Evolutionary conservation across 169 alveolate genomes (phyloP).

Genomic region (Plasmodium adleri): DNA sequence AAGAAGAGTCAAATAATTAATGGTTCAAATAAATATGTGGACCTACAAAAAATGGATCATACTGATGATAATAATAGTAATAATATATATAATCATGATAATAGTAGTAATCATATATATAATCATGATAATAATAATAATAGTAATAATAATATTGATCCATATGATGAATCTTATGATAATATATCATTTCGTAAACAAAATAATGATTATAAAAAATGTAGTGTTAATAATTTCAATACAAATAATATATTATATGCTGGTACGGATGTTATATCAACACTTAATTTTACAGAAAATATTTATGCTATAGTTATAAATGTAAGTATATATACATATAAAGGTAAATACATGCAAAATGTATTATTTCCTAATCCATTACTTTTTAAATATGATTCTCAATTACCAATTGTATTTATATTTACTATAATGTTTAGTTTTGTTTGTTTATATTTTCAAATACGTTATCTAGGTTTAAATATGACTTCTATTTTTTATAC

Average conservation of each 20-base stretch:
- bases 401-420: constrained; percentile 84
- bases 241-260: constrained; percentile 81
- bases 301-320: constrained; percentile 92
- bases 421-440: constrained; percentile 81
- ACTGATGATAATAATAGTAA: too few relatives aligned
- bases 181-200: too few relatives aligned
- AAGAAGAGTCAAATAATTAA: background rate
- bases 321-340: constrained; percentile 93
- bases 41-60: too few relatives aligned
- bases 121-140: too few relatives aligned
- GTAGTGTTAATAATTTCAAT: background rate
- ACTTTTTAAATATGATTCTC: constrained; percentile 86
- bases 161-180: background rate
- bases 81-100: too few relatives aligned
- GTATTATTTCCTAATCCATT: constrained; percentile 93
- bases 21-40: too few relatives aligned
- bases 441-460: constrained; percentile 84
- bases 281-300: constrained; percentile 80
- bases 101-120: too few relatives aligned
- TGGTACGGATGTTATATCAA: constrained; percentile 84
- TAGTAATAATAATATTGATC: too few relatives aligned
- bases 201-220: background rate
- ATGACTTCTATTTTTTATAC: constrained; percentile 89
- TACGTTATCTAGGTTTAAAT: constrained; percentile 84
- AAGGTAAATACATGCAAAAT: constrained; percentile 95